phyloP scores from a whole-genome alignment of 495 filamentous ascomycete genomes.

The Talaromyces thailandensis region DNA sequence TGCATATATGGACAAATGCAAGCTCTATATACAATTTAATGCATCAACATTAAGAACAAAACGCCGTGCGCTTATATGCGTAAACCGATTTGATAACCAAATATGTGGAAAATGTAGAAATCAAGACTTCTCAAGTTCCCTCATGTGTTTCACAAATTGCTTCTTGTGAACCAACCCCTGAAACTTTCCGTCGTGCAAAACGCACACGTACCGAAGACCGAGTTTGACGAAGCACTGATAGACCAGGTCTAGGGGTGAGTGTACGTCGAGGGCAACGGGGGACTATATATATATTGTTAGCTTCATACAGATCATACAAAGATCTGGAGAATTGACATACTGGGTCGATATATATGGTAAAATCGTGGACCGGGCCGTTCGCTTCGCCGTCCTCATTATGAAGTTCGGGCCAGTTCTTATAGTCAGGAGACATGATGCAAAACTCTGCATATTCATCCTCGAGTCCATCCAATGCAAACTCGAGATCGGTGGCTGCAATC shows the following conservation, averaged over 20 bases:
- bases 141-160: conserved; percentile 89
- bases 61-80: conserved; percentile 5
- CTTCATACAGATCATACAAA: background rate
- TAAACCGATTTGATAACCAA: background rate
- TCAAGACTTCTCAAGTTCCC: conserved; percentile 54
- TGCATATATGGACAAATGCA: background rate
- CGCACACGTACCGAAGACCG: conserved; percentile 87
- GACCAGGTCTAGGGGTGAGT: conserved; percentile 88
- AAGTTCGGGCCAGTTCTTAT: conserved; percentile 38
- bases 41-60: background rate
- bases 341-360: conserved; percentile 86
- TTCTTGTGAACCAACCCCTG: conserved; percentile 96
- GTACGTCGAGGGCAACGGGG: conserved; percentile 78
- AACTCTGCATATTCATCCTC: conserved; percentile 59
- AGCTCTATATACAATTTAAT: conserved; percentile 1
- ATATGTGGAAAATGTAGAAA: background rate
- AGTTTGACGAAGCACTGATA: conserved; percentile 97
- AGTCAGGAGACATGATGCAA: conserved; percentile 71
- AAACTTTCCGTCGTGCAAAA: conserved; percentile 72
- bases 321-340: conserved; percentile 24
- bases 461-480: conserved; percentile 83
- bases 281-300: conserved; percentile 37
- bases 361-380: conserved; percentile 49
- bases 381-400: conserved; percentile 41
- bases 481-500: conserved; percentile 89